phyloP scores from a whole-genome alignment of 1,284 basidiomycete genomes.

The Uromyces viciae-fabae region DNA sequence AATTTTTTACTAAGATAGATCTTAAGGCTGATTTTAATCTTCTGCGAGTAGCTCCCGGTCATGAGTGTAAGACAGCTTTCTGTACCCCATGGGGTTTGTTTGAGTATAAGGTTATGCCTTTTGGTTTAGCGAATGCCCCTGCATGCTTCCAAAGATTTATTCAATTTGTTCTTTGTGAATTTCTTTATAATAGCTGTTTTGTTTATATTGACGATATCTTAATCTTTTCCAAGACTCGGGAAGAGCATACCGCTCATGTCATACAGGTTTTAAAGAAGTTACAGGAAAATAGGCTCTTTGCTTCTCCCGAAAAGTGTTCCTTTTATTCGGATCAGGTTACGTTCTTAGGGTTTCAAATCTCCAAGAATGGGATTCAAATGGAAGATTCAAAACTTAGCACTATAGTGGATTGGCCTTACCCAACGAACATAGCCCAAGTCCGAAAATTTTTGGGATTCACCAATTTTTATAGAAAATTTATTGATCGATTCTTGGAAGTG shows the following conservation, averaged over 20 bases:
- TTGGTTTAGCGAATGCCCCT: conserved; percentile 57
- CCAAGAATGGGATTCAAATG: background rate
- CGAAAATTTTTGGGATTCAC: conserved; percentile 19
- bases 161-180: conserved; percentile 12
- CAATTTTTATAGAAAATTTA: conserved; percentile 23
- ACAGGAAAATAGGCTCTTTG: background rate
- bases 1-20: conserved; percentile 51
- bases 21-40: conserved; percentile 53
- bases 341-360: conserved; percentile 22
- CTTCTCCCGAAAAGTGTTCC: conserved; percentile 18
- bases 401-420: conserved; percentile 21
- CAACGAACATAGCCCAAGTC: background rate
- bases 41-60: conserved; percentile 49
- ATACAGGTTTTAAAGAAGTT: background rate
- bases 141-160: conserved; percentile 46
- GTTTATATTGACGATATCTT: conserved; percentile 28
- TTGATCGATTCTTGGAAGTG: conserved; percentile 10
- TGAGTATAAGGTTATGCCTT: conserved; percentile 57
- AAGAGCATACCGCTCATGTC: background rate
- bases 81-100: conserved; percentile 56
- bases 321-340: conserved; percentile 10
- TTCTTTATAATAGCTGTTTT: conserved; percentile 8
- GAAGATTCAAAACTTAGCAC: conserved; percentile 14
- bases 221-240: background rate
- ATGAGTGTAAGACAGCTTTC: conserved; percentile 57